Percentiles rank a stretch among this genome's conserved stretches.
These are phyloP conservation scores for Fusarium sp. DNA, from an alignment of 2,329 filamentous ascomycete species.

Conservation along the genomic window DNA sequence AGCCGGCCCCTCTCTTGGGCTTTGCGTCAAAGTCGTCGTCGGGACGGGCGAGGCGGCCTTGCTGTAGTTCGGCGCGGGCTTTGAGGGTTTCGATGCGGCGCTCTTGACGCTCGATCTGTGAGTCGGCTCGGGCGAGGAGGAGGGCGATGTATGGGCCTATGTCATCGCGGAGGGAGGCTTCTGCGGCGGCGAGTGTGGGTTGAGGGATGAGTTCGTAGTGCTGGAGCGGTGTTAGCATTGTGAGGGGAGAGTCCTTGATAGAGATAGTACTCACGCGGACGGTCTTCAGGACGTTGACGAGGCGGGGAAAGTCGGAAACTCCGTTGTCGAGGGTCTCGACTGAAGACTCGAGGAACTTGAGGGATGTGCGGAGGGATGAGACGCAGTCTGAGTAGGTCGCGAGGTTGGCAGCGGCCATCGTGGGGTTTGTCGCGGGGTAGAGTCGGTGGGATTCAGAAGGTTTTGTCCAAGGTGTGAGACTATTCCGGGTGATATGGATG, in stretches of 20 bases:
- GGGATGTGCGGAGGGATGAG: slow-evolving; percentile 67
- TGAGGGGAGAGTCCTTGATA: not conserved
- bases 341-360: slow-evolving; percentile 69
- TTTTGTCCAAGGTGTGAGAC: not conserved
- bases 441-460: not conserved
- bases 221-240: slow-evolving; percentile 53
- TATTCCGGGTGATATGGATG: not conserved
- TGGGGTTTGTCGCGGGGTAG: slow-evolving; percentile 22
- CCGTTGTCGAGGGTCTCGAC: slow-evolving; percentile 66
- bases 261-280: slow-evolving; percentile 57
- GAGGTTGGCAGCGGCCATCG: slow-evolving; percentile 40
- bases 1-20: slow-evolving; percentile 35
- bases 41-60: slow-evolving; percentile 66
- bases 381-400: slow-evolving; percentile 67
- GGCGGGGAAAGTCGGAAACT: slow-evolving; percentile 67
- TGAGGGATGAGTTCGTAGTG: slow-evolving; percentile 95
- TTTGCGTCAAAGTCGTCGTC: slow-evolving; percentile 34
- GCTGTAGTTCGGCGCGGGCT: slow-evolving; percentile 84
- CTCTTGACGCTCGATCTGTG: slow-evolving; percentile 83
- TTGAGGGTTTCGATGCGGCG: slow-evolving; percentile 86
- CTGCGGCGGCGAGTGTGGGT: slow-evolving; percentile 81
- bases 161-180: slow-evolving; percentile 85
- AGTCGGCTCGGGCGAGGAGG: slow-evolving; percentile 83
- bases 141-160: slow-evolving; percentile 87
- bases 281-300: slow-evolving; percentile 66